These are phyloP conservation scores for Chaetomium olivaceum DNA, from an alignment of 2,329 filamentous ascomycete genomes.

Conservation along the genomic window DNA sequence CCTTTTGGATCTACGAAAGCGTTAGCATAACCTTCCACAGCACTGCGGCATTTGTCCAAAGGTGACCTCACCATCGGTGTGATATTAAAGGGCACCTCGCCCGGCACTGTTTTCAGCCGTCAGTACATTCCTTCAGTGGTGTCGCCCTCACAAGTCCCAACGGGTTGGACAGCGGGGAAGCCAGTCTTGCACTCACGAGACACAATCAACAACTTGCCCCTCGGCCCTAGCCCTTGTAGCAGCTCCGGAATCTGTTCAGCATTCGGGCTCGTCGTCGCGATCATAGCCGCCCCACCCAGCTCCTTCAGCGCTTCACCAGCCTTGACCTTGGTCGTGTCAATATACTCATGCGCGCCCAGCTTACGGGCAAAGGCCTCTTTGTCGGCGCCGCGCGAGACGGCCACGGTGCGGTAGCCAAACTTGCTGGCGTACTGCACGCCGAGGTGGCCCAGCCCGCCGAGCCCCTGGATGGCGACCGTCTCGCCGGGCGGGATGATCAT, in stretches of 20 bases:
- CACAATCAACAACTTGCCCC: constrained; percentile 62
- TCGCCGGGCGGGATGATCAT: constrained; percentile 40
- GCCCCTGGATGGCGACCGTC: constrained; percentile 52
- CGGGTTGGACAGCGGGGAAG: neutral
- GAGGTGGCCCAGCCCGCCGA: constrained; percentile 66
- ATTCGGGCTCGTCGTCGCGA: constrained; percentile 65
- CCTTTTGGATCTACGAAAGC: constrained; percentile 41
- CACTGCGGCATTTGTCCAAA: neutral
- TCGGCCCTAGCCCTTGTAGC: constrained; percentile 52
- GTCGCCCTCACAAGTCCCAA: neutral
- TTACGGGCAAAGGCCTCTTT: constrained; percentile 57
- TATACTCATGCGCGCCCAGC: constrained; percentile 57
- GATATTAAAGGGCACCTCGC: constrained; percentile 47
- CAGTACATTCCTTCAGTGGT: neutral
- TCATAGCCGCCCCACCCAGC: constrained; percentile 62
- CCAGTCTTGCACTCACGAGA: constrained; percentile 40
- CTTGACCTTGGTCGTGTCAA: constrained; percentile 46
- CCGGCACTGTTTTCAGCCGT: constrained; percentile 35
- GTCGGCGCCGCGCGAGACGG: constrained; percentile 48
- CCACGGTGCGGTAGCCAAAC: constrained; percentile 64
- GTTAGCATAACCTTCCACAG: neutral
- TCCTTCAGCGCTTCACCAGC: constrained; percentile 52
- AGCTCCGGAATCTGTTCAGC: constrained; percentile 55
- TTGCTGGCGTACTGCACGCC: constrained; percentile 65
- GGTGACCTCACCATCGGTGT: constrained; percentile 19